Evolutionary conservation across 805 yeast species (phyloP), one percentile per base, ranked within the genome.

Genomic region (Torulaspora delbrueckii): DNA sequence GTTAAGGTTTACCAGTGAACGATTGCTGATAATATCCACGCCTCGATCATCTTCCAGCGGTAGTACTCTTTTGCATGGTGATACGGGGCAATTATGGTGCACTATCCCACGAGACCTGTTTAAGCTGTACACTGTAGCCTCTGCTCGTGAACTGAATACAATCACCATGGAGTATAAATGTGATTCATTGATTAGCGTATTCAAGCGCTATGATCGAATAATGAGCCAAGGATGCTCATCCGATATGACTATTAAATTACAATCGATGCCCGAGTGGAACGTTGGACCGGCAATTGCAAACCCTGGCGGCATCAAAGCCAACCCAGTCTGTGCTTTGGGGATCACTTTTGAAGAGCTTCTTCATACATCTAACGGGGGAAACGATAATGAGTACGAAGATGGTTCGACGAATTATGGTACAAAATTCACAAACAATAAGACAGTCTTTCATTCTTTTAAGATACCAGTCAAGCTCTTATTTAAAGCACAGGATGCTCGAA

Each of bases 391-490:
- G 3, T 39, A 40, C 28, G 45, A 37, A 5, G 19, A n/a, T 27
- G 43, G 36, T 8, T 37, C 40, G 9, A 18, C 40, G 14, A 34
- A 12, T 12, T 30, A 44, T 4, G 35, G 46, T 13, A 49, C 45
- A 4, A 37, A 35, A 31, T 48, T 22, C 12, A 46, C 48, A 9
- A 48, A 42, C 27, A 55, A 49, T 27, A 62, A 60, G 46, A 66
- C 77, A 2, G 72, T 86, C 13, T 74, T 76, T 49, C 88, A 84
- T 56, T 75, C 85, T 6, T 80, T 82, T 55, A 78, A 79, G 41
- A 76, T 90, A 14, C 91, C 95, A 0, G 86, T 86, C 1, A 70
- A 81, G 53, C 68, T 86, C 34, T 57, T 85, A 45, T 75, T 79
- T 47, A 72, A 70, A 50, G 75, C 72, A 12, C 79, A 76, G 48